Conservation (phyloP, 2,329 filamentous ascomycete genomes). For the Neofusicoccum kwambonambiense region DNA sequence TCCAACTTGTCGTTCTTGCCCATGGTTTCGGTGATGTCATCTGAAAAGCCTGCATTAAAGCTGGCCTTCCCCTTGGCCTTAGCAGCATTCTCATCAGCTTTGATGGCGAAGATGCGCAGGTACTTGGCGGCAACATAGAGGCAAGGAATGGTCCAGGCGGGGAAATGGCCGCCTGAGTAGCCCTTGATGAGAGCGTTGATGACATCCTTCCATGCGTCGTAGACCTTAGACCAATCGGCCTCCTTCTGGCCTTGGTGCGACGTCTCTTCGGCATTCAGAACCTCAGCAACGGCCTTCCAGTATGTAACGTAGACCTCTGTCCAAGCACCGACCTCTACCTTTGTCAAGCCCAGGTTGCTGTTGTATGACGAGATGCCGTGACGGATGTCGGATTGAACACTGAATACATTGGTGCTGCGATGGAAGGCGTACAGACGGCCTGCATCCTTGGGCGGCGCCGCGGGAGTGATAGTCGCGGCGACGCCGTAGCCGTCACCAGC, state of each 20-base stretch:
- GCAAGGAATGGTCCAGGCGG: slow-evolving; percentile 89
- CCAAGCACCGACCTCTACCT: slow-evolving; percentile 77
- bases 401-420: slow-evolving; percentile 66
- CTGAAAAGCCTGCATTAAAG: slow-evolving; percentile 61
- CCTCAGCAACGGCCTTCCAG: slow-evolving; percentile 77
- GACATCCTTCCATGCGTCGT: slow-evolving; percentile 85
- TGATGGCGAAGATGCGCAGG: slow-evolving; percentile 83
- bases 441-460: slow-evolving; percentile 61
- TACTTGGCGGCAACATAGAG: slow-evolving; percentile 87
- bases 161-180: slow-evolving; percentile 73
- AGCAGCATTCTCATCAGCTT: slow-evolving; percentile 72
- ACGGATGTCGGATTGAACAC: slow-evolving; percentile 67
- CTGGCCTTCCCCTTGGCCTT: slow-evolving; percentile 46
- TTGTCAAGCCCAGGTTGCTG: slow-evolving; percentile 52
- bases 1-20: slow-evolving; percentile 78
- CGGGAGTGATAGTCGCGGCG: slow-evolving; percentile 71
- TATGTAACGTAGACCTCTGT: slow-evolving; percentile 78
- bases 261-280: slow-evolving; percentile 65
- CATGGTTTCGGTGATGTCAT: slow-evolving; percentile 71
- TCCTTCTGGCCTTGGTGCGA: slow-evolving; percentile 43
- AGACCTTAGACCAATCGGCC: slow-evolving; percentile 77
- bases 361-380: slow-evolving; percentile 62
- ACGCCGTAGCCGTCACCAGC: slow-evolving; percentile 68
- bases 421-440: slow-evolving; percentile 69
- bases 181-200: slow-evolving; percentile 74